Evolutionary conservation across 2,329 filamentous ascomycete genomes (phyloP).

Genomic region (Colletotrichum falcatum): DNA sequence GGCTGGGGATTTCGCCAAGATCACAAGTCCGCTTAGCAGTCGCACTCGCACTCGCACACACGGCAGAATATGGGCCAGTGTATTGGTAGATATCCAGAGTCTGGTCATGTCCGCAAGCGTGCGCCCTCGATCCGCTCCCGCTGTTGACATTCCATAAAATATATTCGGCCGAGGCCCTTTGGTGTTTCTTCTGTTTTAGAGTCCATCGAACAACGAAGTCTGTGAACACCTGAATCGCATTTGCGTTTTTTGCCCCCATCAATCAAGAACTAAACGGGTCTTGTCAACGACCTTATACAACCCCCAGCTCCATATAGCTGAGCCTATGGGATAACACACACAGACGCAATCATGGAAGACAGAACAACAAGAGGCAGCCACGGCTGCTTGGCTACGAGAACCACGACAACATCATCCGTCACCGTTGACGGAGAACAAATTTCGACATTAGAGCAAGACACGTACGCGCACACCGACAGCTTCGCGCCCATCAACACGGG

Average conservation of each 20-base stretch:
- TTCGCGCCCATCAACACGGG: constrained; percentile 33
- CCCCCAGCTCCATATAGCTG: constrained; percentile 18
- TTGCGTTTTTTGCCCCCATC: not conserved
- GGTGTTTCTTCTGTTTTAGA: not conserved
- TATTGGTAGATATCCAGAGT: constrained; percentile 8
- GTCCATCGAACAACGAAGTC: constrained; percentile 2
- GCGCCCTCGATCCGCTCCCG: not conserved
- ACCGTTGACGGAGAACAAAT: constrained; percentile 19
- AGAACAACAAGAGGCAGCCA: constrained; percentile 14
- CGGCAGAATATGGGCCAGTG: not conserved
- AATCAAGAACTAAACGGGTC: not conserved
- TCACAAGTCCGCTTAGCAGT: not conserved
- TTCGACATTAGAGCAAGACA: constrained; percentile 13
- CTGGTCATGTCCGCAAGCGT: constrained; percentile 26
- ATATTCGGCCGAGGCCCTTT: constrained; percentile 1
- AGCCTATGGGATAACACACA: constrained; percentile 7
- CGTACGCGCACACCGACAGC: constrained; percentile 1
- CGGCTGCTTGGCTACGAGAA: not conserved
- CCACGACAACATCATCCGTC: constrained; percentile 19
- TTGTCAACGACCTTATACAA: not conserved
- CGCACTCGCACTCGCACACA: not conserved
- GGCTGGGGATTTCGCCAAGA: not conserved
- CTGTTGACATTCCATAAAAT: constrained; percentile 24
- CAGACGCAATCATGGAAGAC: constrained; percentile 15
- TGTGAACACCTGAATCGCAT: constrained; percentile 6